phyloP scores from a whole-genome alignment of 306 rosid genomes.

The Cucumis hystrix region DNA sequence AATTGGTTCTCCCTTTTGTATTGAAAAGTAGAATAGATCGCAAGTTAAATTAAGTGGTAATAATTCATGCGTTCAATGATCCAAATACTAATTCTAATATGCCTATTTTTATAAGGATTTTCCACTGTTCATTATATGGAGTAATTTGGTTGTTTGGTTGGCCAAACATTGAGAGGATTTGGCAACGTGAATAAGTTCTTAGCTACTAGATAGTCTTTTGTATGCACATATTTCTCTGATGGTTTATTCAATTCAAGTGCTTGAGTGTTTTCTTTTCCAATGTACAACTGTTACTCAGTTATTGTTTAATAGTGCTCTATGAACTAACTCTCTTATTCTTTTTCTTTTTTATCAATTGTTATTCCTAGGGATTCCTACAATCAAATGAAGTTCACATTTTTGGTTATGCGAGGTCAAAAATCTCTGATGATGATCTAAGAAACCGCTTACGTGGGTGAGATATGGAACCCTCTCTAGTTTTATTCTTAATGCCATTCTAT shows the following conservation, averaged over 20 bases:
- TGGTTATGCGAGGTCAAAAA: conserved; percentile 92
- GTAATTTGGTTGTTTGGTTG: background rate
- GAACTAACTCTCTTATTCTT: background rate
- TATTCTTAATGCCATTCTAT: background rate
- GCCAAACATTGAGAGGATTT: background rate
- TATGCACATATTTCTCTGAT: background rate
- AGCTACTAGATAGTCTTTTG: background rate
- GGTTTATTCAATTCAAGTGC: background rate
- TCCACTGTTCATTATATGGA: background rate
- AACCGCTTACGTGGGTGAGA: conserved; percentile 66
- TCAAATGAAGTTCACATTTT: conserved; percentile 70
- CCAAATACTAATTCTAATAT: background rate
- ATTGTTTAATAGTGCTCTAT: background rate
- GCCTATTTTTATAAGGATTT: background rate
- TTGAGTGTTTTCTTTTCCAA: background rate
- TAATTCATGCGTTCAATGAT: background rate
- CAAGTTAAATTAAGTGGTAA: background rate
- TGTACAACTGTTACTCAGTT: background rate
- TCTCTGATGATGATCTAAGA: conserved; percentile 71
- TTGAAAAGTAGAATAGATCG: background rate
- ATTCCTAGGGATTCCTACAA: conserved; percentile 60
- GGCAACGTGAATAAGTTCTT: background rate
- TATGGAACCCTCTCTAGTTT: background rate
- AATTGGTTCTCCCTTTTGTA: background rate
- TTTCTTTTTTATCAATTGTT: background rate